A percentile compares a stretch with the other conserved stretches of the same genome.
Conservation (phyloP, 2,329 filamentous ascomycete species). For the Apiospora kogelbergensis region DNA sequence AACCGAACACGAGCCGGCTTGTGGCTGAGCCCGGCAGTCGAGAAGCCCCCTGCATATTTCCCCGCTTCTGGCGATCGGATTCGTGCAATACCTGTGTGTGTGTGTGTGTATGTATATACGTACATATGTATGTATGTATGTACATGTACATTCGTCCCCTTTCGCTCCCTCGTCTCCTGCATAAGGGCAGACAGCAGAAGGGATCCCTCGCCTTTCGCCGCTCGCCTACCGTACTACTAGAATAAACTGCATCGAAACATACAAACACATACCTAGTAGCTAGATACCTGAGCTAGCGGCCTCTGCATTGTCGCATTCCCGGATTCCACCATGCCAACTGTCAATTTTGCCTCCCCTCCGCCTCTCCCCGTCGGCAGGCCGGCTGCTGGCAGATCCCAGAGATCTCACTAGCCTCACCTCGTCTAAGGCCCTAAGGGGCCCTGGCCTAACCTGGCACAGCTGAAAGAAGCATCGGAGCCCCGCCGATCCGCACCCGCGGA, state of each 20-base stretch:
- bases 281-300: not conserved
- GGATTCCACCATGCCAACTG: slow-evolving; percentile 3
- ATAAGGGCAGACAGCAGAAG: not conserved
- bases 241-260: not conserved
- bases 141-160: too few species aligned
- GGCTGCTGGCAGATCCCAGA: slow-evolving; percentile 1
- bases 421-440: not conserved
- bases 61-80: slow-evolving; percentile 1
- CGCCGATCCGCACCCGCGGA: slow-evolving; percentile 2
- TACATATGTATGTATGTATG: not conserved
- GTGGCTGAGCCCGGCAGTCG: slow-evolving; percentile 3
- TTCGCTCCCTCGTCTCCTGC: not conserved
- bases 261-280: not conserved
- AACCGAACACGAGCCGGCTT: not conserved
- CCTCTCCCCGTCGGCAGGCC: not conserved
- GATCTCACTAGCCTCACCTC: slow-evolving; percentile 6
- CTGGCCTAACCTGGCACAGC: not conserved
- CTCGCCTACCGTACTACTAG: not conserved
- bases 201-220: slow-evolving; percentile 1
- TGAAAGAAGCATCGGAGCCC: slow-evolving; percentile 7
- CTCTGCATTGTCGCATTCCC: not conserved
- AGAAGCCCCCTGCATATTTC: not conserved
- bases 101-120: too few species aligned
- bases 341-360: slow-evolving; percentile 5
- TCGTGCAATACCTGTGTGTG: not conserved